Evolutionary conservation across 129 eudicot species (phyloP), one percentile per base, ranked within the genome.

Genomic region (Tanacetum coccineum): DNA sequence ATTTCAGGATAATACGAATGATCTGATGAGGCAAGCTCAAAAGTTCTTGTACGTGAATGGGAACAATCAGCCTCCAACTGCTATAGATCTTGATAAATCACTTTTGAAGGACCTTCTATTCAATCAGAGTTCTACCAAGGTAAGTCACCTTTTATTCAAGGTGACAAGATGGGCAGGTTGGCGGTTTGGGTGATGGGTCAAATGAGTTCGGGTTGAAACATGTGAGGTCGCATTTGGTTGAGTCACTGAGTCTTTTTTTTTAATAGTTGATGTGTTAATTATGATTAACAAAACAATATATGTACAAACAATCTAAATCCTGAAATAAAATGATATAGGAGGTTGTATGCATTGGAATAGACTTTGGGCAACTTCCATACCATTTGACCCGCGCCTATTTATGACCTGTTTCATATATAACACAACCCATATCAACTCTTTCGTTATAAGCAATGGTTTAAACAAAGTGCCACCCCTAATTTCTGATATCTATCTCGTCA

Each of bases 91-190:
- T 51, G 96, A 88, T 83, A 93, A 82, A 62, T 80, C 95, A 6
- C 86, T 88, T 28, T 56, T 88, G 52, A 89, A 74, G 81, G 98
- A 93, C 36, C 70, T 93, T 75, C 76, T 93, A 64, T 93, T 93
- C 76, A 93, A 93, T 81, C 98, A 88, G 64, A 86, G 96, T 75
- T 82, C 92, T 50, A 46, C 95, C 28, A 93, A 93, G 98, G 74
- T 67, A 67, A 73, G 21, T 18, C 51, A 4, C 32, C 44, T 13
- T 53, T 13, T 28, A 2, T 59, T 26, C 14, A 18, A 22, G 22
- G 13, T 65, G 45, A 13, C 25, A 65, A 14, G 1, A 25, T 14
- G 70, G 30, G 58, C 45, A 1, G 44, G 1, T 25, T 22, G 57
- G 57, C 45, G 2, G 57, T 0, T 25, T 64, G 45, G 57, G 36